phyloP scores from a whole-genome alignment of 805 yeast species.

The Candida nonsorbophila region DNA sequence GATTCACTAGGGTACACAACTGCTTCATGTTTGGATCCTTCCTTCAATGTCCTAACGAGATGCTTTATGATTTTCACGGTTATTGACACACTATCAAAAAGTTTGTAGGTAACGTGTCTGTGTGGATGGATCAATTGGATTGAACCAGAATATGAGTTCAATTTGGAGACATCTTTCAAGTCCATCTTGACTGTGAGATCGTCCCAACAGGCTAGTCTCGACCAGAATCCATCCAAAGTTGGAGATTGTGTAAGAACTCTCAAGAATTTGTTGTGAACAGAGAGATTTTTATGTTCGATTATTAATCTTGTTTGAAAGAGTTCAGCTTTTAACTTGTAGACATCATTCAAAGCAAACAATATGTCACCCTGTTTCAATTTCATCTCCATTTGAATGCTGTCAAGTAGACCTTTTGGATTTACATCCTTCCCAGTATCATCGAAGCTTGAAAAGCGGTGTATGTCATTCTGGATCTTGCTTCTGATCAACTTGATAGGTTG shows the following conservation, averaged over 20 bases:
- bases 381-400: slow-evolving; percentile 3
- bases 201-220: slow-evolving; percentile 39
- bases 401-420: slow-evolving; percentile 1
- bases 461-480: slow-evolving; percentile 15
- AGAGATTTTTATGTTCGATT: slow-evolving; percentile 3
- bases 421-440: slow-evolving; percentile 9
- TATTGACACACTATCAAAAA: slow-evolving; percentile 34
- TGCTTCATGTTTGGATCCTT: slow-evolving; percentile 9
- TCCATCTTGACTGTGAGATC: slow-evolving; percentile 15
- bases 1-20: slow-evolving; percentile 27
- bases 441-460: no score
- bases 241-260: slow-evolving; percentile 54
- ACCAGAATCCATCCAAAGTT: slow-evolving; percentile 41
- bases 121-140: slow-evolving; percentile 35
- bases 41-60: slow-evolving; percentile 19
- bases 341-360: slow-evolving; percentile 39
- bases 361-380: slow-evolving; percentile 15
- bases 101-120: slow-evolving; percentile 27
- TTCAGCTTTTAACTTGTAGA: slow-evolving; percentile 46
- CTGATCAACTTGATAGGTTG: slow-evolving; percentile 21
- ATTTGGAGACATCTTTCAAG: slow-evolving; percentile 10
- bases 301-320: slow-evolving; percentile 15
- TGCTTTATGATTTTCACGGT: slow-evolving; percentile 29
- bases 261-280: slow-evolving; percentile 17
- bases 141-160: slow-evolving; percentile 17